These are phyloP conservation scores for Penicillium sp. DNA, from an alignment of 2,329 filamentous ascomycete genomes.

Conservation along the genomic window DNA sequence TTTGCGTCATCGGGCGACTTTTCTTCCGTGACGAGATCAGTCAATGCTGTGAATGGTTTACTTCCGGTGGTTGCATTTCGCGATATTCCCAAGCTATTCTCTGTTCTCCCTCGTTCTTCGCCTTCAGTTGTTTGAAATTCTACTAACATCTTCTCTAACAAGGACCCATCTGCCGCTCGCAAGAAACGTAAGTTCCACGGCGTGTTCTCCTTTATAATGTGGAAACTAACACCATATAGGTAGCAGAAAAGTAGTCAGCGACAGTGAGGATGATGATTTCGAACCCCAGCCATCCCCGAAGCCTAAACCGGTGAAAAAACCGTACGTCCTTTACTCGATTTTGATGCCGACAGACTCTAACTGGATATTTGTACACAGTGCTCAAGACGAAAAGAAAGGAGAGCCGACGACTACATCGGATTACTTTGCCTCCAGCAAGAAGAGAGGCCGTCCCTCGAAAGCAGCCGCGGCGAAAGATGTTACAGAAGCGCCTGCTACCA, in stretches of 20 bases:
- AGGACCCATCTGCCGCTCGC: slow-evolving; percentile 13
- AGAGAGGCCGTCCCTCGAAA: slow-evolving; percentile 47
- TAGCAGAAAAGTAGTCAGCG: slow-evolving; percentile 68
- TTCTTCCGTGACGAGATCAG: neutral
- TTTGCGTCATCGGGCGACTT: slow-evolving; percentile 10
- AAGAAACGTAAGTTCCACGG: slow-evolving; percentile 10
- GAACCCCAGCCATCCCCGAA: slow-evolving; percentile 32
- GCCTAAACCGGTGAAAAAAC: slow-evolving; percentile 38
- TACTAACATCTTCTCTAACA: neutral
- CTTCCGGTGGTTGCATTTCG: neutral
- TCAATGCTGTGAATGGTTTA: neutral
- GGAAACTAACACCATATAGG: slow-evolving; percentile 23
- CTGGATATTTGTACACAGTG: slow-evolving; percentile 28
- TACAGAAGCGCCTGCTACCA: neutral
- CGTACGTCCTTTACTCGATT: slow-evolving; percentile 39
- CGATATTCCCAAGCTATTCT: neutral
- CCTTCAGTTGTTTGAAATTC: neutral
- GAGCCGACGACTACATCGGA: slow-evolving; percentile 59
- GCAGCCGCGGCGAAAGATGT: slow-evolving; percentile 19
- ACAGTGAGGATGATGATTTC: slow-evolving; percentile 72
- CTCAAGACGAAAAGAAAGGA: slow-evolving; percentile 48
- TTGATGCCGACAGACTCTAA: slow-evolving; percentile 7
- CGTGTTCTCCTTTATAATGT: neutral
- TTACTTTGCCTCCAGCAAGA: slow-evolving; percentile 59
- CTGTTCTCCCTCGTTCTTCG: neutral